Conservation (phyloP, 768 basidiomycete species). For the Russula sp. region DNA sequence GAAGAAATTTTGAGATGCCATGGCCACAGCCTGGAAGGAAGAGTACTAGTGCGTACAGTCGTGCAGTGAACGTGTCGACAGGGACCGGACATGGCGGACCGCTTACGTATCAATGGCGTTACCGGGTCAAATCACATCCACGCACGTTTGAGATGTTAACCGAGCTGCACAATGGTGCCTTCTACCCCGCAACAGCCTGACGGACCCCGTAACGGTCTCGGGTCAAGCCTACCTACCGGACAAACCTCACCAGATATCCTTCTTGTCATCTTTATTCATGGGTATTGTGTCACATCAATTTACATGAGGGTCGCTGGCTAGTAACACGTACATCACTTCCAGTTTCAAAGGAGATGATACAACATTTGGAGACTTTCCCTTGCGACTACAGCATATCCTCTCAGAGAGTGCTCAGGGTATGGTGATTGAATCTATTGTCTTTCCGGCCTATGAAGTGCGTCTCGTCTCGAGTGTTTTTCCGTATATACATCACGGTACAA, state of each 20-base stretch:
- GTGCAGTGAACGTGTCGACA: not conserved
- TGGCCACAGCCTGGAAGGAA: not conserved
- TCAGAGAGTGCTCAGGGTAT: slow-evolving; percentile 57
- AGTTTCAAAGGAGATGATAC: slow-evolving; percentile 63
- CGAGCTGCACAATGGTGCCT: not conserved
- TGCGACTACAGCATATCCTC: slow-evolving; percentile 72
- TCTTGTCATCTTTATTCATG: slow-evolving; percentile 76
- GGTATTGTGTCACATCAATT: slow-evolving; percentile 43
- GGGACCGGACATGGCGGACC: not conserved
- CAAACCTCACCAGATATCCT: slow-evolving; percentile 45
- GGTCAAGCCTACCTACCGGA: slow-evolving; percentile 2
- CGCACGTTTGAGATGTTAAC: not conserved
- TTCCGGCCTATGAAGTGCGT: slow-evolving; percentile 84
- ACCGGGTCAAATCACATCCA: not conserved
- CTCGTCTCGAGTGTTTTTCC: slow-evolving; percentile 3
- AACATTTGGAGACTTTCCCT: slow-evolving; percentile 76
- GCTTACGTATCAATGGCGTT: slow-evolving; percentile 1
- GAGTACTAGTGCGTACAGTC: too few relatives aligned
- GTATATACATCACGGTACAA: slow-evolving; percentile 3
- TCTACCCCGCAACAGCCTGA: slow-evolving; percentile 1
- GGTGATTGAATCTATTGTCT: slow-evolving; percentile 70
- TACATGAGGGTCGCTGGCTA: not conserved
- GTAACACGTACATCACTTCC: not conserved
- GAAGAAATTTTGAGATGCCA: slow-evolving; percentile 16
- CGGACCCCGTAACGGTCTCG: not conserved